Base-by-base conservation (phyloP, 345 rosid genomes). In the Psidium friedrichsthalianum region DNA sequence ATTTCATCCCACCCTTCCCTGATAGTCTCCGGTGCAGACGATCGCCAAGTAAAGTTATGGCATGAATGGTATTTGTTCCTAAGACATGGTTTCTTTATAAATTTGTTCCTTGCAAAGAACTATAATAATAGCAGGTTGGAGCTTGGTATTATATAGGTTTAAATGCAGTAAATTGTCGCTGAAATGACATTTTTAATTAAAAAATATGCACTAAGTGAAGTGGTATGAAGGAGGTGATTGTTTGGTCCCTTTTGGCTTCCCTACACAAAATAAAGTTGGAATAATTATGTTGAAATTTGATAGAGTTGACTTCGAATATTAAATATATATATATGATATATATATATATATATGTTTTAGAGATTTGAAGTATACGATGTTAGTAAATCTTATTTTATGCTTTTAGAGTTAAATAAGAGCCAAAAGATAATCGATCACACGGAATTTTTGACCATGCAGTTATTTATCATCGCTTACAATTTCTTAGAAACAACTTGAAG, bases 21-120 rank as follows among this genome's bases (percentile, higher is more conserved):
- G 85, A 96, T 97, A 54, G 99, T 97, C 88, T 97, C 99, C 0
- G 99, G 99, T 86, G 99, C 99, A 22, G 99, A 97, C 92, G 99
- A 97, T 85, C 98, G 98, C 52, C 98, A 97, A 93, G 97, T 97
- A 84, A 97, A 97, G 88, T 89, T 96, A 86, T 97, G 99, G 99
- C 83, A 96, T 95, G 98, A 97, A 95, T 85, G 99, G 99, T 96
- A 90, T 69, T 51, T 56, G 15, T 80, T 15, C 40, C 84, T 42
- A 44, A 83, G 49, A 8, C 52, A 55, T 36, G 47, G 80, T 69
- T 69, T 69, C 47, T 18, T 36, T 69, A 36, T 69, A 36, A 69
- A 69, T 44, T 84, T 24, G 9, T 22, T 44, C 86, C 78, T 42
- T 36, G 80, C 80, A 36, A 69, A 36, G 6, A 69, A 69, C 40